phyloP scores from a whole-genome alignment of 805 yeast genomes.

The Myxozyma neotropica region DNA sequence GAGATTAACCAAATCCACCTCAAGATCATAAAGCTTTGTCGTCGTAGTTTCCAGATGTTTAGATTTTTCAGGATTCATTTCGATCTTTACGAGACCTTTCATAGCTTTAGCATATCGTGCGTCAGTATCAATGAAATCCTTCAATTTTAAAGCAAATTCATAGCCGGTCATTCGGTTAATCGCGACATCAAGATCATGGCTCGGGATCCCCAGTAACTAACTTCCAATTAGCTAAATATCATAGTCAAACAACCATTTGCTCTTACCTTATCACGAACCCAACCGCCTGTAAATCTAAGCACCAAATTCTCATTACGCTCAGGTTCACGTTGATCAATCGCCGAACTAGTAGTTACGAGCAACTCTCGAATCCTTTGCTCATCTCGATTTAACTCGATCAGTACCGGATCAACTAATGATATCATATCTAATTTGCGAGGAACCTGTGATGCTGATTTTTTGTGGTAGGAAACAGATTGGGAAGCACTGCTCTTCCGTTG shows the following conservation, averaged over 20 bases:
- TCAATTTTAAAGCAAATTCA: slow-evolving; percentile 71
- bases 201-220: slow-evolving; percentile 69
- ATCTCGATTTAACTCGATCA: slow-evolving; percentile 16
- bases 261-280: slow-evolving; percentile 81
- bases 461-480: too few species aligned
- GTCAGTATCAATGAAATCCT: slow-evolving; percentile 47
- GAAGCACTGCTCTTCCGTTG: too few species aligned
- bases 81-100: slow-evolving; percentile 27
- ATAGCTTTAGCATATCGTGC: slow-evolving; percentile 25
- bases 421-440: not conserved
- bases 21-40: slow-evolving; percentile 78
- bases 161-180: slow-evolving; percentile 83
- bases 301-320: slow-evolving; percentile 45
- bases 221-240: not conserved
- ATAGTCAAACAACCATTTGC: not conserved
- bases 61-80: slow-evolving; percentile 83
- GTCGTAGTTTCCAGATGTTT: slow-evolving; percentile 97
- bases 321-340: slow-evolving; percentile 36
- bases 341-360: slow-evolving; percentile 37
- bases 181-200: slow-evolving; percentile 91
- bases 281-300: slow-evolving; percentile 91
- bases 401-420: not conserved
- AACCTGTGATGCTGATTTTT: not conserved
- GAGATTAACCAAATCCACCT: slow-evolving; percentile 90
- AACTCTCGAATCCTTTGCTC: slow-evolving; percentile 41